Percentiles rank a stretch among this genome's conserved stretches.
These are phyloP conservation scores for Colletotrichum sp. DNA, from an alignment of 2,329 filamentous ascomycete species.

Conservation along the genomic window DNA sequence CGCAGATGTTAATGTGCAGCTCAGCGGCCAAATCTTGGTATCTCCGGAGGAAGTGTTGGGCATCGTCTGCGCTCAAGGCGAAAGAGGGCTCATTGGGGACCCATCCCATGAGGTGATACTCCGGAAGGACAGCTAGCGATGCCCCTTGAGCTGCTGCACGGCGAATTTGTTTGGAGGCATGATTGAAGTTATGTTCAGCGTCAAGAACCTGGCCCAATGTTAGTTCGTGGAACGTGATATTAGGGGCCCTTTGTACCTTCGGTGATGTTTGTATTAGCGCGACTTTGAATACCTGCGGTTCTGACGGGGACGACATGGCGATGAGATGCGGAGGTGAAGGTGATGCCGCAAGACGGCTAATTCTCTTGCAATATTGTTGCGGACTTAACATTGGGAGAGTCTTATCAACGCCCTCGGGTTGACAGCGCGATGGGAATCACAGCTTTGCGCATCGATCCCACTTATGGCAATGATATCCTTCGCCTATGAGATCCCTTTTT, in stretches of 20 bases:
- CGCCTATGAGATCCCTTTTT: neutral
- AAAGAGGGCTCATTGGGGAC: slow-evolving; percentile 4
- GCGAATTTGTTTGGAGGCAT: slow-evolving; percentile 2
- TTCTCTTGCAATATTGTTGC: neutral
- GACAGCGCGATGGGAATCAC: neutral
- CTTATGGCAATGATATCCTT: neutral
- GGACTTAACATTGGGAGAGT: neutral
- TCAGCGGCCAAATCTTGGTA: slow-evolving; percentile 57
- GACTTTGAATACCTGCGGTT: neutral
- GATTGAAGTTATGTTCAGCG: slow-evolving; percentile 1
- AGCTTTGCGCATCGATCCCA: neutral
- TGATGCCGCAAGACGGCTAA: neutral
- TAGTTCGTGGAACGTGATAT: neutral
- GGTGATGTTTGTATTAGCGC: slow-evolving; percentile 5
- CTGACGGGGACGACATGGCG: neutral
- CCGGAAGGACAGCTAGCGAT: slow-evolving; percentile 3
- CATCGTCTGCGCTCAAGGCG: neutral
- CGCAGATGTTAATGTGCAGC: slow-evolving; percentile 55
- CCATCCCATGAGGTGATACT: slow-evolving; percentile 18
- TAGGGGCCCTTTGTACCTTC: neutral
- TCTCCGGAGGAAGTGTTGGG: slow-evolving; percentile 46
- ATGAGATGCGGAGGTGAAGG: neutral
- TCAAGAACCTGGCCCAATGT: neutral
- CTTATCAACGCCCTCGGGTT: neutral
- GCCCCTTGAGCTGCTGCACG: slow-evolving; percentile 1